Percentiles rank a stretch among this genome's conserved stretches.
Conservation (phyloP, 169 alveolate species). For the Cryptosporidium meleagridis region DNA sequence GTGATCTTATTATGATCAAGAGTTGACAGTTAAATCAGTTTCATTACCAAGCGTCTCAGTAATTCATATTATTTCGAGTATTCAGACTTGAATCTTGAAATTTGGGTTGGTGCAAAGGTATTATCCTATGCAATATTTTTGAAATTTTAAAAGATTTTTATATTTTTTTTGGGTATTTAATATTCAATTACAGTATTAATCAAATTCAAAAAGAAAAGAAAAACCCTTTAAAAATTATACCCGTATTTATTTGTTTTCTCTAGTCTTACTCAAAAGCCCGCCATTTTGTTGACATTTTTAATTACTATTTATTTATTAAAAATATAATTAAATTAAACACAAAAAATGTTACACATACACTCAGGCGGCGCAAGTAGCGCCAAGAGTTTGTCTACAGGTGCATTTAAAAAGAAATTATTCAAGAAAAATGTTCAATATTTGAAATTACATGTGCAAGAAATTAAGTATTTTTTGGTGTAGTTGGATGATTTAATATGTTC, state of each 20-base stretch:
- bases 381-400: constrained; percentile 61
- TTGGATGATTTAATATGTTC: no score
- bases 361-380: constrained; percentile 22
- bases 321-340: not conserved
- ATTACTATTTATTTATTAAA: not conserved
- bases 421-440: not conserved
- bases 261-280: constrained; percentile 17
- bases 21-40: constrained; percentile 14
- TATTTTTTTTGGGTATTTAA: not conserved
- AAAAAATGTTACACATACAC: constrained; percentile 68
- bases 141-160: not conserved
- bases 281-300: constrained; percentile 21
- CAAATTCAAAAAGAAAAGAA: not conserved
- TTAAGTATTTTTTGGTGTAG: not conserved
- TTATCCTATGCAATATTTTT: not conserved
- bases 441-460: not conserved
- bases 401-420: not conserved
- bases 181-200: not conserved
- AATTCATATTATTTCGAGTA: constrained; percentile 3
- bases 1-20: constrained; percentile 28
- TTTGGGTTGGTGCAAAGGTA: not conserved
- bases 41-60: constrained; percentile 19
- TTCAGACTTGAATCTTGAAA: not conserved
- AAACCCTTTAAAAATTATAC: not conserved
- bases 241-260: not conserved